Conservation (phyloP, 345 rosid genomes). For the Gossypium ekmanianum region DNA sequence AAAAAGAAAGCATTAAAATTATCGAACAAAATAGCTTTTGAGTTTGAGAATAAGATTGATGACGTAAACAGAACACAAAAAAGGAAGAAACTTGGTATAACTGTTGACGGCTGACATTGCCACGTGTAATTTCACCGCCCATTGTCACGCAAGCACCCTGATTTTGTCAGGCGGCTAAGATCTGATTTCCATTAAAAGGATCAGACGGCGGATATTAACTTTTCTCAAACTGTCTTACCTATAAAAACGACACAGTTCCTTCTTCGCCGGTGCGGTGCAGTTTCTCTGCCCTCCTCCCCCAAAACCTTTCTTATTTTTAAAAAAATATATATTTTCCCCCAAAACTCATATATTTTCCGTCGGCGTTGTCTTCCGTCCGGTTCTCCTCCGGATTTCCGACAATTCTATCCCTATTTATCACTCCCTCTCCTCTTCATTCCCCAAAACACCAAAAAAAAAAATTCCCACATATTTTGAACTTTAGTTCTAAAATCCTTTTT, state of each 20-base stretch:
- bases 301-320: not conserved
- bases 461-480: not conserved
- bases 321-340: conserved; percentile 6
- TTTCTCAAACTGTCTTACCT: not conserved
- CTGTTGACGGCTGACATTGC: too few relatives aligned
- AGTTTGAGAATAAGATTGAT: too few relatives aligned
- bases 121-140: too few relatives aligned
- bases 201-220: conserved; percentile 26
- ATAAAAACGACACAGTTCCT: conserved; percentile 29
- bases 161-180: not conserved
- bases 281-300: conserved; percentile 46
- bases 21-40: too few relatives aligned
- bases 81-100: too few relatives aligned
- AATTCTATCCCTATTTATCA: conserved; percentile 29
- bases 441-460: conserved; percentile 6
- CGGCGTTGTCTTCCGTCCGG: conserved; percentile 30
- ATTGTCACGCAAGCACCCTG: not conserved
- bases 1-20: too few relatives aligned
- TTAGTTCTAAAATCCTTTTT: conserved; percentile 3
- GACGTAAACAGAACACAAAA: too few relatives aligned
- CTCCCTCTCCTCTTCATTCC: conserved; percentile 18
- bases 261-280: conserved; percentile 46
- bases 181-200: not conserved
- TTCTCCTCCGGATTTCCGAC: conserved; percentile 30
- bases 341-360: conserved; percentile 15